Evolutionary conservation across 257 asterid species (phyloP).

Genomic region (Schizonepeta tenuifolia): DNA sequence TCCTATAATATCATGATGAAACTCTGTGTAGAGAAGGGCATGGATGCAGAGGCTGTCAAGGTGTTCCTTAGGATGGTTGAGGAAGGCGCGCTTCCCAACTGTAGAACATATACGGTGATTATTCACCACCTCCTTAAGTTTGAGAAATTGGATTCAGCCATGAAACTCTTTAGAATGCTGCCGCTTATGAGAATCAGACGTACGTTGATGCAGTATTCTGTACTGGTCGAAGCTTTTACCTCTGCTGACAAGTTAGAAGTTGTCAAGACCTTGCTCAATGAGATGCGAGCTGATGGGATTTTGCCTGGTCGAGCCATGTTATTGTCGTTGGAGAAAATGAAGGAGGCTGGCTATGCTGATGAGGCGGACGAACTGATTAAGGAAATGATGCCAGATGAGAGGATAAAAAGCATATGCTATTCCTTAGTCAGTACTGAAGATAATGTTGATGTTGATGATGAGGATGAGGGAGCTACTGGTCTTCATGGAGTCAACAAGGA

Average conservation of each 20-base stretch:
- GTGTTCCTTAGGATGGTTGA: slow-evolving; percentile 61
- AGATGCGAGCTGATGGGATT: slow-evolving; percentile 83
- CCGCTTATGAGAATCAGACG: slow-evolving; percentile 81
- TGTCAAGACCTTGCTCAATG: slow-evolving; percentile 68
- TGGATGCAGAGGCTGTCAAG: slow-evolving; percentile 65
- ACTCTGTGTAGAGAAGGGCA: slow-evolving; percentile 64
- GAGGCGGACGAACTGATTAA: slow-evolving; percentile 56
- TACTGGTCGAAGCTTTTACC: slow-evolving; percentile 65
- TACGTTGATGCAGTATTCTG: slow-evolving; percentile 70
- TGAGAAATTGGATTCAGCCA: slow-evolving; percentile 60
- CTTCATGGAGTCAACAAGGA: slow-evolving; percentile 34
- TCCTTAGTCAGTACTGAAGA: slow-evolving; percentile 48
- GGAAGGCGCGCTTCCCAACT: slow-evolving; percentile 92
- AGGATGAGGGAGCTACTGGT: slow-evolving; percentile 45
- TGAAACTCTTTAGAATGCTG: slow-evolving; percentile 61
- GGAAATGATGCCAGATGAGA: slow-evolving; percentile 76
- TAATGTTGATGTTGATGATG: slow-evolving; percentile 63
- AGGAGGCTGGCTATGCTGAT: slow-evolving; percentile 65
- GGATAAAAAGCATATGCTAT: slow-evolving; percentile 62
- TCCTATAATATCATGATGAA: slow-evolving; percentile 82
- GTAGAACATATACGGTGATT: slow-evolving; percentile 74
- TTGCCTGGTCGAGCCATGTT: slow-evolving; percentile 86
- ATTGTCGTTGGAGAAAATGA: slow-evolving; percentile 61
- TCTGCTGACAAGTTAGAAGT: slow-evolving; percentile 46
- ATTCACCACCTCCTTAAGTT: slow-evolving; percentile 74